phyloP scores from a whole-genome alignment of 495 filamentous ascomycete genomes.

The Tuber magnatum region DNA sequence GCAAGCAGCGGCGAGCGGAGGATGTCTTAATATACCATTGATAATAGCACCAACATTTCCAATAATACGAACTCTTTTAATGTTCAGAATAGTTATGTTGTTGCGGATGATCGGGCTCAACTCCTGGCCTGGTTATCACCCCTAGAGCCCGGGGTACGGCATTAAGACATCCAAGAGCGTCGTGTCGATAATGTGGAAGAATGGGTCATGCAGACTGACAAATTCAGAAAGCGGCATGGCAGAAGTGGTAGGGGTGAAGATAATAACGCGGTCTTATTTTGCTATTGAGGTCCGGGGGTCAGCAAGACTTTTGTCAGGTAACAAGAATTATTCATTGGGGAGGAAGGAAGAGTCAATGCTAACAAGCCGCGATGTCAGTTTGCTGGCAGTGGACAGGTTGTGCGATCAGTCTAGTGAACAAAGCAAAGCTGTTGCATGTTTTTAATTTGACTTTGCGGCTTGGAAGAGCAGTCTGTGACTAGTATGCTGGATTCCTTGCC shows the following conservation, averaged over 20 bases:
- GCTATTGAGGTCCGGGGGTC: not conserved
- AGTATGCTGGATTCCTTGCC: not conserved
- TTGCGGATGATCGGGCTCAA: not conserved
- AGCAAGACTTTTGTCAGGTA: too few relatives aligned
- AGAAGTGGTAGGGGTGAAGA: not conserved
- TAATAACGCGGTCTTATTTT: not conserved
- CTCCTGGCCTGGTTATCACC: not conserved
- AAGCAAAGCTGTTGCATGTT: not conserved
- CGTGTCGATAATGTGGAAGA: not conserved
- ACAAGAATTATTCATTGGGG: not conserved
- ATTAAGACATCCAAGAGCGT: not conserved
- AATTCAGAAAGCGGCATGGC: not conserved
- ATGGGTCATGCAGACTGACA: not conserved
- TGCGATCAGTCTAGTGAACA: not conserved
- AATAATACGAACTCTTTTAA: not conserved
- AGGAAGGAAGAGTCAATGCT: not conserved
- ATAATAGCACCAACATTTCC: not conserved
- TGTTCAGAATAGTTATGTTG: not conserved
- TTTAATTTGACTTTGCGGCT: not conserved
- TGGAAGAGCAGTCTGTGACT: not conserved
- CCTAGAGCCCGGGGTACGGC: not conserved
- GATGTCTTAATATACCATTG: not conserved
- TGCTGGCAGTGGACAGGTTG: not conserved
- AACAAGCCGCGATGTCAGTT: not conserved
- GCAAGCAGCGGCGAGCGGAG: not conserved